A percentile compares a stretch with the other conserved stretches of the same genome.
These are phyloP conservation scores for Pythium aquatile DNA, from an alignment of 352 stramenopile species.

Conservation along the genomic window DNA sequence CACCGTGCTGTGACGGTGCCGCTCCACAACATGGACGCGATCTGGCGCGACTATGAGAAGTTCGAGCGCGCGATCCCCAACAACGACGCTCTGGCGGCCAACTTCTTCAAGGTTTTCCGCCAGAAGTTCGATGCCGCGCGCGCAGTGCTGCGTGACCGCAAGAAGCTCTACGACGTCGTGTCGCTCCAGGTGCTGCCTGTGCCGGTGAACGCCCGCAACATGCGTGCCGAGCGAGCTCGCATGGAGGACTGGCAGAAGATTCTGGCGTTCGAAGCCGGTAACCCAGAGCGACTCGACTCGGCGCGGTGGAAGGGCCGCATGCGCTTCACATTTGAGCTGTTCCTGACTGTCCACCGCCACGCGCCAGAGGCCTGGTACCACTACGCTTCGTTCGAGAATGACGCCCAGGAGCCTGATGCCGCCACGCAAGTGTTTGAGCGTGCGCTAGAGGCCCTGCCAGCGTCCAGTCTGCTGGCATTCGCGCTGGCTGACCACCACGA, in stretches of 20 bases:
- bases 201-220: conserved; percentile 32
- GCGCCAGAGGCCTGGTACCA: conserved; percentile 86
- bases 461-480: conserved; percentile 82
- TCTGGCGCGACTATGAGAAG: conserved; percentile 89
- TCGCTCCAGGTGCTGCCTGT: conserved; percentile 73
- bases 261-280: conserved; percentile 70
- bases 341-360: conserved; percentile 74
- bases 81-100: conserved; percentile 81
- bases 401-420: conserved; percentile 69
- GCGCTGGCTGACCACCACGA: conserved; percentile 82
- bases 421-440: conserved; percentile 68
- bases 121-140: conserved; percentile 81
- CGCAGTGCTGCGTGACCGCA: conserved; percentile 78
- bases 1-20: conserved; percentile 79
- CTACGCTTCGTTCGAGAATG: conserved; percentile 80
- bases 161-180: conserved; percentile 78
- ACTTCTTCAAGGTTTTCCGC: conserved; percentile 88
- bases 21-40: conserved; percentile 72
- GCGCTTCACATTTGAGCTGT: conserved; percentile 81
- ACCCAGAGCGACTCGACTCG: conserved; percentile 79
- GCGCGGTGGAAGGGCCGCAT: conserved; percentile 77
- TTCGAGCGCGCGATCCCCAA: conserved; percentile 87
- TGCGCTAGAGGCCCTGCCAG: conserved; percentile 68
- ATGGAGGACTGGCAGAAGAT: conserved; percentile 83
- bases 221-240: conserved; percentile 38